phyloP scores from a whole-genome alignment of 345 rosid genomes.

The Carallia pectinifolia region DNA sequence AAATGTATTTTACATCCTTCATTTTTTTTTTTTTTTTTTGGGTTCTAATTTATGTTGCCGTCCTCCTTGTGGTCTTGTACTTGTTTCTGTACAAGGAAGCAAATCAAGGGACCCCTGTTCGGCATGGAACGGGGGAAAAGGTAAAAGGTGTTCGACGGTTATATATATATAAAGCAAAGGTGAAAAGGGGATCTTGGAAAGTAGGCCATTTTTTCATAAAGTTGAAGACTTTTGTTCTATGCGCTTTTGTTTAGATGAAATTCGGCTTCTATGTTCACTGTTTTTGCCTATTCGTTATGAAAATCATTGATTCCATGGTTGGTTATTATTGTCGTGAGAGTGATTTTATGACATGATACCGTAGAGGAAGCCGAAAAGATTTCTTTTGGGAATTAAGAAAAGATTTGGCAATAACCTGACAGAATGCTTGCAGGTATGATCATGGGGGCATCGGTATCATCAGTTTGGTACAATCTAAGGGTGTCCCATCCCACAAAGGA shows the following conservation, averaged over 20 bases:
- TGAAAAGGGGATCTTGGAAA: constrained; percentile 1
- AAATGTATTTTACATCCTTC: constrained; percentile 48
- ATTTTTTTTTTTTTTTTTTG: not conserved
- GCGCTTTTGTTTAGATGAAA: not conserved
- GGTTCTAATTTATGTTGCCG: not conserved
- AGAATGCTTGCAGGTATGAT: constrained; percentile 72
- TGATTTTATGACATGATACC: no score
- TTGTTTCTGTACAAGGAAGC: no score
- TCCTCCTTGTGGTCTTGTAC: not conserved
- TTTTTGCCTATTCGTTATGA: no score
- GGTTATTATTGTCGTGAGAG: no score
- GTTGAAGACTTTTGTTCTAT: not conserved
- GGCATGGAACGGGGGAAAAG: no score
- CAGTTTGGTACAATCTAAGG: constrained; percentile 89
- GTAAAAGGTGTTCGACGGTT: no score
- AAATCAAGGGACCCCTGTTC: no score
- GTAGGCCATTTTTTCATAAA: not conserved
- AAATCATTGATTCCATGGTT: no score
- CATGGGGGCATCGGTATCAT: constrained; percentile 92
- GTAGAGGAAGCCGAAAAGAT: no score
- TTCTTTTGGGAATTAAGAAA: no score
- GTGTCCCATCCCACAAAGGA: constrained; percentile 83
- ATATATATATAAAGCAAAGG: not conserved
- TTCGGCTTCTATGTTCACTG: not conserved
- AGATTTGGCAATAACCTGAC: not conserved